Base-by-base conservation (phyloP, 2,329 filamentous ascomycete genomes). In the Taxawa tesnikishii region DNA sequence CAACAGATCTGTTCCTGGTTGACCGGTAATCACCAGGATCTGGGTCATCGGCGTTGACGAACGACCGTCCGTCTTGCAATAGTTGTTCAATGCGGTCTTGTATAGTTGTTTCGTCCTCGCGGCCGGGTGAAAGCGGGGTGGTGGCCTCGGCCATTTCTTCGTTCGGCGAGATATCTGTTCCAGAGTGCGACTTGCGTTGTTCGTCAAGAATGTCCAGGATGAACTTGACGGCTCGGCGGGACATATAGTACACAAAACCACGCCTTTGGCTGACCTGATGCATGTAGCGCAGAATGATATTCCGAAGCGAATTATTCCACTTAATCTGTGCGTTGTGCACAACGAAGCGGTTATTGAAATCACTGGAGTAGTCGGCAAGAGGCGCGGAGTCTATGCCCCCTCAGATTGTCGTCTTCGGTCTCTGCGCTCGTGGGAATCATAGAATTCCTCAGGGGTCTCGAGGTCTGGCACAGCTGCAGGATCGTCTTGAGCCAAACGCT, bases 271-370 rank as follows among this genome's bases (percentile, higher is more conserved):
- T 85, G 48, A 93, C 90, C 62, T 98, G 90, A 51, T 98, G 90
- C 41, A 90, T 92, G 54, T 98, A 98, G 15, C 90, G 83, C 25
- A 98, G 70, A 30, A 98, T 90, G 47, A 94, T 94, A 50, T 98
- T 96, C 37, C 90, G 76, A 23, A 98, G 61, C 8, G 87, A 74
- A 47, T 98, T 98, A 61, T 94, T 96, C 90, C 90, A 98, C 56
- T 98, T 98, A 36, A 98, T 64, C 49, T 98, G 90, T 52, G 92
- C 73, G 47, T 98, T 98, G 63, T 98, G 90, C 32, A 98, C 81
- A 45, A 96, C 88, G 62, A 98, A 98, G 2, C 90, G 81, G 50
- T 98, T 98, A 53, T 92, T 90, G 65, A 94, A 98, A 51, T 96
- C 87, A 54, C 82, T 94, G 29, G 83, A 78, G 43, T 88, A 88